Conservation (phyloP, 2,329 filamentous ascomycete species). For the Aureobasidium sp. region DNA sequence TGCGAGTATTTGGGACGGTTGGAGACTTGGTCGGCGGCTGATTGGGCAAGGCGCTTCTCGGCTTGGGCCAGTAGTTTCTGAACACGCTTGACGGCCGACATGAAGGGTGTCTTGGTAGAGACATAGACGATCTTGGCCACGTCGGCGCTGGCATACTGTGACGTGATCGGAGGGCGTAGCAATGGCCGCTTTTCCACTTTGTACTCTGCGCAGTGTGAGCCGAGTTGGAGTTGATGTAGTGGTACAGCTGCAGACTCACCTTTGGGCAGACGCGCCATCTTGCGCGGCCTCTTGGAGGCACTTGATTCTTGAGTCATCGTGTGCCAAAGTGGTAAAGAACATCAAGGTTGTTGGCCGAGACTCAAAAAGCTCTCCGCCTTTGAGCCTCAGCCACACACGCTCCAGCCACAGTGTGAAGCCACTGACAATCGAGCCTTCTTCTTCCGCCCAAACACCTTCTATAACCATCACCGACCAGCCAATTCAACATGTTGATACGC, state of each 20-base stretch:
- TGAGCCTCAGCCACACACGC: neutral
- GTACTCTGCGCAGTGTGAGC: conserved; percentile 32
- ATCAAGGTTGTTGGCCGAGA: neutral
- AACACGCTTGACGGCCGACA: conserved; percentile 59
- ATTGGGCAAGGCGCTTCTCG: conserved; percentile 44
- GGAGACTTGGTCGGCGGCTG: conserved; percentile 28
- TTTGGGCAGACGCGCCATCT: conserved; percentile 21
- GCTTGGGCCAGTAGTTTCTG: conserved; percentile 55
- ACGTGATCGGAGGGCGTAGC: conserved; percentile 48
- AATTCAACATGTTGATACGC: conserved; percentile 43
- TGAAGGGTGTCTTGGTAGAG: conserved; percentile 57
- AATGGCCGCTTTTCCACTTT: conserved; percentile 51
- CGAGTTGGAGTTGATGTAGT: neutral
- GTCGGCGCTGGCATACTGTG: conserved; percentile 44
- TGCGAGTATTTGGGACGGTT: conserved; percentile 14
- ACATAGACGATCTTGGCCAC: conserved; percentile 59
- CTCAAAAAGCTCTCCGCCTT: conserved; percentile 2
- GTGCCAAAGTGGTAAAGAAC: neutral
- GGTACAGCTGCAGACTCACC: conserved; percentile 14
- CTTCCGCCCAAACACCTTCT: neutral
- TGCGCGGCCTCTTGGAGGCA: neutral
- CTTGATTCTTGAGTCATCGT: neutral
- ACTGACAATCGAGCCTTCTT: neutral
- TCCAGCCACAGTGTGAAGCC: neutral
- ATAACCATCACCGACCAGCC: neutral